Conservation (phyloP, 1,139 yeast species). For the Hanseniaspora gamundiae region DNA sequence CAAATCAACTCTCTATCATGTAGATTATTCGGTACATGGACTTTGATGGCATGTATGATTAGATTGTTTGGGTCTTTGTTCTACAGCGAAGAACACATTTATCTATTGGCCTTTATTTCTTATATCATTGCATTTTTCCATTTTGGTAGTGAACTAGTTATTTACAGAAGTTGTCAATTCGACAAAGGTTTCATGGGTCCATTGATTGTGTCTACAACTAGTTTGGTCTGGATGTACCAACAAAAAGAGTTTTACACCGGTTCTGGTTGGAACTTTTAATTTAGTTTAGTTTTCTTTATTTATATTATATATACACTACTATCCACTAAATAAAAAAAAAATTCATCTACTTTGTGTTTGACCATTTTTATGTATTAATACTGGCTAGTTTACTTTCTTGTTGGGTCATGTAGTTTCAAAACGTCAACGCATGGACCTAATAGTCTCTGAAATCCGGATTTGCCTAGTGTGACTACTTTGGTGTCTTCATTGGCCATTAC, state of each 20-base stretch:
- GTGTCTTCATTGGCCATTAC: constrained; percentile 67
- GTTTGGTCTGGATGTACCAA: constrained; percentile 47
- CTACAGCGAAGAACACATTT: constrained; percentile 54
- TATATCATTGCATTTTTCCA: constrained; percentile 76
- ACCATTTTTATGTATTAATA: too few species aligned
- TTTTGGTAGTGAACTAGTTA: constrained; percentile 72
- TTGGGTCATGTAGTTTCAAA: constrained; percentile 73
- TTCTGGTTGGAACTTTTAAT: constrained; percentile 11
- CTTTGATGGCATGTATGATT: constrained; percentile 71
- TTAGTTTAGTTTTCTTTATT: background rate
- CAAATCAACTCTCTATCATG: constrained; percentile 73
- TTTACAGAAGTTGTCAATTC: constrained; percentile 64
- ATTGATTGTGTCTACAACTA: constrained; percentile 48
- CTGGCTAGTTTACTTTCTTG: constrained; percentile 17
- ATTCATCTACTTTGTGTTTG: too few species aligned
- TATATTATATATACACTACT: background rate
- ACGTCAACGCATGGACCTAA: constrained; percentile 87
- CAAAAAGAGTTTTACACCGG: constrained; percentile 44
- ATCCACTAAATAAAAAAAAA: too few species aligned
- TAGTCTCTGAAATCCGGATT: constrained; percentile 85
- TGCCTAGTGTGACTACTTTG: constrained; percentile 82
- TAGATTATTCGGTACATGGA: constrained; percentile 97
- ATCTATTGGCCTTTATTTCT: constrained; percentile 70
- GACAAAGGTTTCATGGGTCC: constrained; percentile 91
- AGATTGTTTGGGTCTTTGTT: constrained; percentile 82